Conservation (phyloP, 2,329 filamentous ascomycete genomes). For the Thyridium curvatum region DNA sequence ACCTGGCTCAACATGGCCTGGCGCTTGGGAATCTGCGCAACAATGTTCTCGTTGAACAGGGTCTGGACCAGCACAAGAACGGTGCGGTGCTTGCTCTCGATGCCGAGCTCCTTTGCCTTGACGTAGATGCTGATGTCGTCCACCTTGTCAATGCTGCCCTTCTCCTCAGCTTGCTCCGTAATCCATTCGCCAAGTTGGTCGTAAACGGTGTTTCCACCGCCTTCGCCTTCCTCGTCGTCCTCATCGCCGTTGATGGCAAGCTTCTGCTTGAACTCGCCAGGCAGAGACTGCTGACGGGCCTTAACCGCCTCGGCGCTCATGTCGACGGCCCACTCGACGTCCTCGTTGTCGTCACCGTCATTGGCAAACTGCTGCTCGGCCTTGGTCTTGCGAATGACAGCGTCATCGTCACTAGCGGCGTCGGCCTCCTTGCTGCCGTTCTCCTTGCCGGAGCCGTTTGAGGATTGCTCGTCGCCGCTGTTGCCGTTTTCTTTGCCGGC, state of each 20-base stretch:
- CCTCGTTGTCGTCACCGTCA: slow-evolving; percentile 62
- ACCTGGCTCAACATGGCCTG: slow-evolving; percentile 85
- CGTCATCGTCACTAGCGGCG: slow-evolving; percentile 80
- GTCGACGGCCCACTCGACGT: slow-evolving; percentile 93
- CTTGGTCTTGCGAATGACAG: slow-evolving; percentile 69
- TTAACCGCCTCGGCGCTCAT: slow-evolving; percentile 93
- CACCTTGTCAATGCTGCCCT: slow-evolving; percentile 71
- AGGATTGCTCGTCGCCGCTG: slow-evolving; percentile 54
- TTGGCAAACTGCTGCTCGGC: slow-evolving; percentile 44
- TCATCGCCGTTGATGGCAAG: slow-evolving; percentile 73
- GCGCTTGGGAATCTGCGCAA: slow-evolving; percentile 79
- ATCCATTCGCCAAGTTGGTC: slow-evolving; percentile 94
- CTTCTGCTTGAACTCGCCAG: slow-evolving; percentile 90
- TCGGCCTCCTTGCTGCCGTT: slow-evolving; percentile 51
- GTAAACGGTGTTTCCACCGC: slow-evolving; percentile 69
- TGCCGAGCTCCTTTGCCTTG: slow-evolving; percentile 94
- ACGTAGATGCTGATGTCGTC: slow-evolving; percentile 88
- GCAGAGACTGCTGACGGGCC: slow-evolving; percentile 86
- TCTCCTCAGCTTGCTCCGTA: slow-evolving; percentile 61
- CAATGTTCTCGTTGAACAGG: slow-evolving; percentile 85
- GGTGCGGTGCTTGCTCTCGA: slow-evolving; percentile 91
- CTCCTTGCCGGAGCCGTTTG: slow-evolving; percentile 35
- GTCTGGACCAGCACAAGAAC: slow-evolving; percentile 88
- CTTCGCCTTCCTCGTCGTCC: slow-evolving; percentile 76
- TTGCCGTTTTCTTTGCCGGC: slow-evolving; percentile 45